Evolutionary conservation across 2,329 filamentous ascomycete genomes (phyloP).

Genomic region (Fusarium oxysporum): DNA sequence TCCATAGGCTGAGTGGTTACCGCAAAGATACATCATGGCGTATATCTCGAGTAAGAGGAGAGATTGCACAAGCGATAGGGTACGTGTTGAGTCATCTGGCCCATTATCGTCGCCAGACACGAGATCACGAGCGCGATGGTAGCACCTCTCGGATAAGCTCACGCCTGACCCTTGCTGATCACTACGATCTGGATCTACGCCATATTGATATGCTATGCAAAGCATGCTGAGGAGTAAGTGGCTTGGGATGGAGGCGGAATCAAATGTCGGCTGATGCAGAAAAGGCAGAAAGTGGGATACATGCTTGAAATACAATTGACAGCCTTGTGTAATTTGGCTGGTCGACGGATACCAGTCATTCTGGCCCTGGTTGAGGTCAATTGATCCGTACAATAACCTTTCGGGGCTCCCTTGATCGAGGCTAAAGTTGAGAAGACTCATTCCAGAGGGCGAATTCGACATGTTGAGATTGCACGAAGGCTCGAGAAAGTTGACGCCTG

Average conservation of each 20-base stretch:
- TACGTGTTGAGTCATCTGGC: constrained; percentile 39
- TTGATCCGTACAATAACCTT: constrained; percentile 47
- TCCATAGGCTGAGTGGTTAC: constrained; percentile 49
- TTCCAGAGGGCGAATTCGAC: neutral
- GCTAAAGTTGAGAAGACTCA: constrained; percentile 11
- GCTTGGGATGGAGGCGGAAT: constrained; percentile 13
- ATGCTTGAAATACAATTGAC: constrained; percentile 11
- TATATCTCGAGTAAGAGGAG: constrained; percentile 55
- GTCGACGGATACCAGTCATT: constrained; percentile 41
- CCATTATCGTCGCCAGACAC: neutral
- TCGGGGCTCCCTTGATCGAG: constrained; percentile 37
- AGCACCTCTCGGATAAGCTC: constrained; percentile 11
- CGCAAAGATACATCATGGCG: constrained; percentile 58
- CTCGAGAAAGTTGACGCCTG: constrained; percentile 9
- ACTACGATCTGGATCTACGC: constrained; percentile 50
- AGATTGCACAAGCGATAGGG: constrained; percentile 50
- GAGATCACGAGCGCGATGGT: constrained; percentile 10
- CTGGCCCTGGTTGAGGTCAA: constrained; percentile 46
- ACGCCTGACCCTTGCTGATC: constrained; percentile 30
- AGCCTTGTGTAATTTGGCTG: neutral
- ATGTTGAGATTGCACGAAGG: neutral
- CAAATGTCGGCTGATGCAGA: constrained; percentile 12
- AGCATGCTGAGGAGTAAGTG: constrained; percentile 52
- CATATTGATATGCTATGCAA: constrained; percentile 53
- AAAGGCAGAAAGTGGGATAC: constrained; percentile 4